Percentiles rank a stretch among this genome's conserved stretches.
Conservation (phyloP, 2,329 filamentous ascomycete species). For the Aspergillus fumigatus region DNA sequence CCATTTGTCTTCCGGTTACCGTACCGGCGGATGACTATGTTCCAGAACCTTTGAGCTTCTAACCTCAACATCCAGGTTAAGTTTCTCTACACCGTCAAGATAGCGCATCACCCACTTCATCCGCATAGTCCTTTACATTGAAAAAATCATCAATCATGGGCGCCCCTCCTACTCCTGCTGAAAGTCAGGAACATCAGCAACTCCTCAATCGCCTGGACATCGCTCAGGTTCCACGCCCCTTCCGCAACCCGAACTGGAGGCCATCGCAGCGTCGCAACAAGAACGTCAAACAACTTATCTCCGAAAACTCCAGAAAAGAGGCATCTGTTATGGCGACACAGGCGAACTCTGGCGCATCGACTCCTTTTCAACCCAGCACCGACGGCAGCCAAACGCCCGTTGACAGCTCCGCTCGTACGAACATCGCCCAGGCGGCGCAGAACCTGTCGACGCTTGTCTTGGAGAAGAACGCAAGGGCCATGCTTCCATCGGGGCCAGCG, state of each 20-base stretch:
- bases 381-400: conserved; percentile 46
- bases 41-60: not conserved
- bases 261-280: conserved; percentile 96
- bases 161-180: conserved; percentile 60
- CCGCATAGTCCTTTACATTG: conserved; percentile 1
- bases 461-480: conserved; percentile 63
- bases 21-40: not conserved
- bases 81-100: not conserved
- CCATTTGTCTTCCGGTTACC: not conserved
- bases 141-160: conserved; percentile 40
- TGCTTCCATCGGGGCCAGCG: conserved; percentile 55
- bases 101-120: not conserved
- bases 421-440: conserved; percentile 83
- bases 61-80: not conserved
- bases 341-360: conserved; percentile 74
- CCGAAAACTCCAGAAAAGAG: conserved; percentile 82
- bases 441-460: conserved; percentile 83
- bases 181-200: conserved; percentile 76
- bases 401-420: conserved; percentile 44
- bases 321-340: conserved; percentile 82
- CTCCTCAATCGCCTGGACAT: conserved; percentile 92
- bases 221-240: conserved; percentile 76
- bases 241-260: conserved; percentile 86
- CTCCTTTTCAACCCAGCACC: conserved; percentile 50
- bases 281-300: conserved; percentile 94